Evolutionary conservation across 2,329 filamentous ascomycete species (phyloP).

Genomic region (Aspergillus jensenii): DNA sequence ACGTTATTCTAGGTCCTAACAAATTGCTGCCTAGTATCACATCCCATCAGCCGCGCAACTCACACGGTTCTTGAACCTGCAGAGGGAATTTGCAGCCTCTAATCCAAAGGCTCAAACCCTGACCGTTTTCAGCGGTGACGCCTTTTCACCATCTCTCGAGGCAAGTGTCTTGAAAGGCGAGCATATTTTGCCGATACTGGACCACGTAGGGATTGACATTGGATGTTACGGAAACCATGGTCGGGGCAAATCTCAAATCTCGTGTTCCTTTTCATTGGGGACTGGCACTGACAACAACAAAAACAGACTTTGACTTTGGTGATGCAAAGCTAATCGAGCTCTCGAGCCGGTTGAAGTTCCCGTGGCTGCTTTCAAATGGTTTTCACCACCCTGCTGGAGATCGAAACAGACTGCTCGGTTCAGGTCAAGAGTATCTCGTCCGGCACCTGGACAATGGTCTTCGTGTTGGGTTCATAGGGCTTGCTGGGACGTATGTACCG

Average conservation of each 20-base stretch:
- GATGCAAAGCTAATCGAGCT: conserved; percentile 14
- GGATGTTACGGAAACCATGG: conserved; percentile 21
- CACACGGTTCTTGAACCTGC: conserved; percentile 2
- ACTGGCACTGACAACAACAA: background rate
- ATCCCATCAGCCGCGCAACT: conserved; percentile 1
- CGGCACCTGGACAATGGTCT: conserved; percentile 8
- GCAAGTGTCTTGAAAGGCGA: conserved; percentile 17
- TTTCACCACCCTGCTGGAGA: background rate
- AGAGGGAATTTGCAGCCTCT: conserved; percentile 3
- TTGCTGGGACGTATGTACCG: conserved; percentile 18
- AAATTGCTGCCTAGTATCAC: conserved; percentile 2
- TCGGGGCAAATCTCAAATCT: background rate
- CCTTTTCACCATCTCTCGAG: conserved; percentile 19
- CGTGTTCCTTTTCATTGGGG: background rate
- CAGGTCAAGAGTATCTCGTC: conserved; percentile 12
- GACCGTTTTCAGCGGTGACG: conserved; percentile 18
- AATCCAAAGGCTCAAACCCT: background rate
- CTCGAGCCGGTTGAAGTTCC: conserved; percentile 11
- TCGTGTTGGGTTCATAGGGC: conserved; percentile 17
- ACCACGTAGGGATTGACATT: conserved; percentile 13
- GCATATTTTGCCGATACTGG: conserved; percentile 17
- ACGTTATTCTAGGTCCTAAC: background rate
- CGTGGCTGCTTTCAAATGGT: conserved; percentile 12
- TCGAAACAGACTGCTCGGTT: conserved; percentile 4
- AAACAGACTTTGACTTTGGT: conserved; percentile 16